These are phyloP conservation scores for Tulasnella sp. DNA, from an alignment of 768 basidiomycete genomes.

Conservation along the genomic window DNA sequence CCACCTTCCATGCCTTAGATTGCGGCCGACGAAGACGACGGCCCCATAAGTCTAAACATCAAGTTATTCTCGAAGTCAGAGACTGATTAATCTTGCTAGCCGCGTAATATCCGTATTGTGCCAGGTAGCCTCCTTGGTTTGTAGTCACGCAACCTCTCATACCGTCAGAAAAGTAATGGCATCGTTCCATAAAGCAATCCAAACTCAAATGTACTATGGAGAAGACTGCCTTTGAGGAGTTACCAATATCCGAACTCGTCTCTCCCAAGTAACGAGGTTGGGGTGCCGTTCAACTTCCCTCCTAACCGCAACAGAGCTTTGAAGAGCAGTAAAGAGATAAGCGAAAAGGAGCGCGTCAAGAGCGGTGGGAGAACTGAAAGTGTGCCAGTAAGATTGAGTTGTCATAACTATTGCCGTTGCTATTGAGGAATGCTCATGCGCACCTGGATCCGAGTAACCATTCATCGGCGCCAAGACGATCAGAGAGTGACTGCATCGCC, in stretches of 20 bases:
- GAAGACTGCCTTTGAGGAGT: conserved; percentile 32
- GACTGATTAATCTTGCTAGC: no score
- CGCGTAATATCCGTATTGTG: no score
- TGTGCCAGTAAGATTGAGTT: background rate
- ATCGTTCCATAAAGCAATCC: no score
- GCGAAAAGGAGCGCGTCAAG: conserved; percentile 77
- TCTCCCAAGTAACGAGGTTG: conserved; percentile 76
- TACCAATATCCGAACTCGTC: conserved; percentile 48
- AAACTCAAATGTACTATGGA: conserved; percentile 19
- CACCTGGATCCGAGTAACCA: conserved; percentile 76
- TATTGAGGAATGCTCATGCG: conserved; percentile 17
- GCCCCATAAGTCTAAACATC: no score
- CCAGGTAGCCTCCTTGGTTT: no score
- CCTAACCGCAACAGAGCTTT: conserved; percentile 28
- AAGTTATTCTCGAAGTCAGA: no score
- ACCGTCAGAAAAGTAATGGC: no score
- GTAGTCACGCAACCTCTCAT: no score
- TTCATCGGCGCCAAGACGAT: conserved; percentile 59
- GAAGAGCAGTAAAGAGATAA: conserved; percentile 43
- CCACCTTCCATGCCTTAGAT: no score
- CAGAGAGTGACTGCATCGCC: conserved; percentile 60
- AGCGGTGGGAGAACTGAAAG: conserved; percentile 53
- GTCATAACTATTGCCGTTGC: background rate
- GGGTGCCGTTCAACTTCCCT: conserved; percentile 57
- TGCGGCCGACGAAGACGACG: no score